Conservation (phyloP, 805 yeast species). For the Pichia cephalocereana region DNA sequence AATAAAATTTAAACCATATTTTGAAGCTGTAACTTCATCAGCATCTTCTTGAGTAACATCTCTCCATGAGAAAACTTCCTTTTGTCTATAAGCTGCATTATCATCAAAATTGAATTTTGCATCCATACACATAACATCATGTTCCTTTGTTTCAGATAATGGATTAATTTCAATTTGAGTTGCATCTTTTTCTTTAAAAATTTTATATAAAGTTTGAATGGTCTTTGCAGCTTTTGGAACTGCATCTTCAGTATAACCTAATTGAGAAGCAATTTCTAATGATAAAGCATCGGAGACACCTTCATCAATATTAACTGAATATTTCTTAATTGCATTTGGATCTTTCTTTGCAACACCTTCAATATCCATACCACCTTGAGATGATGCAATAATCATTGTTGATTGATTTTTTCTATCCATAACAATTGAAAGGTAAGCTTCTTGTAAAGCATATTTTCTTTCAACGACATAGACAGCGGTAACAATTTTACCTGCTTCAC, state of each 20-base stretch:
- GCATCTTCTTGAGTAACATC: constrained; percentile 97
- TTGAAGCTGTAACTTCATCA: constrained; percentile 87
- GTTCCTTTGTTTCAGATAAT: constrained; percentile 83
- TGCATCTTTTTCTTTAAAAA: constrained; percentile 86
- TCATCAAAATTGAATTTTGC: constrained; percentile 98
- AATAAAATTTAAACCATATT: constrained; percentile 89
- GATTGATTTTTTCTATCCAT: constrained; percentile 88
- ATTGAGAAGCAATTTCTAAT: constrained; percentile 59
- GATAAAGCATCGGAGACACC: constrained; percentile 82
- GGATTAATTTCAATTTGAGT: constrained; percentile 99
- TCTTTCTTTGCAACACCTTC: constrained; percentile 93
- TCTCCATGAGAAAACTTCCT: constrained; percentile 94
- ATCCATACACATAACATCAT: constrained; percentile 94
- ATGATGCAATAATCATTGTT: constrained; percentile 90
- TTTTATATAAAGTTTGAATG: constrained; percentile 78
- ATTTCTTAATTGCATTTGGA: constrained; percentile 89
- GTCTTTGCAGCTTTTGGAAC: constrained; percentile 81
- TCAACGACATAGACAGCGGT: constrained; percentile 94
- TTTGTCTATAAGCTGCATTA: constrained; percentile 90
- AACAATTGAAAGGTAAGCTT: constrained; percentile 89
- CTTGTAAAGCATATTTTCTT: constrained; percentile 88
- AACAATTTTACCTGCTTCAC: constrained; percentile 94
- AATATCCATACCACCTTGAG: constrained; percentile 99
- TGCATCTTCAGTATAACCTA: constrained; percentile 76
- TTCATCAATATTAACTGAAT: constrained; percentile 61